Conservation (phyloP, 1,284 basidiomycete species). For the Leccinum subrobustum region DNA sequence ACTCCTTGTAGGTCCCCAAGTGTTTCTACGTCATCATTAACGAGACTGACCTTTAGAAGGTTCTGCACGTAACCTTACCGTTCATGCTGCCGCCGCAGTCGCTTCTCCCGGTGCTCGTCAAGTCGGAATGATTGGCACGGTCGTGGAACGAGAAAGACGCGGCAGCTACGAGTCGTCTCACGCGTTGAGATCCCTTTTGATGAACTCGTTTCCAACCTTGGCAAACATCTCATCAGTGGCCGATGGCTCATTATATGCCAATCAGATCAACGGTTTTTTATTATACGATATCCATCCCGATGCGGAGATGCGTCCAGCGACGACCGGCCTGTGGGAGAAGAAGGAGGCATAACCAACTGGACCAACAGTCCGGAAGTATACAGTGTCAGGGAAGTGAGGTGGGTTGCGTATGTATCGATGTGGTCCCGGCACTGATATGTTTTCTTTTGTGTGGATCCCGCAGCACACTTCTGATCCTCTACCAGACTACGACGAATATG, state of each 20-base stretch:
- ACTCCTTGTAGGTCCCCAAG: not conserved
- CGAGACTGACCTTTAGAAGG: not conserved
- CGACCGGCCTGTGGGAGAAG: too few species aligned
- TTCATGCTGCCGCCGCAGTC: not conserved
- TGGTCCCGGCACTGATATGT: not conserved
- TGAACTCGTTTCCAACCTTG: not conserved
- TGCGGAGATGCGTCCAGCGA: too few species aligned
- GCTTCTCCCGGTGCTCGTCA: not conserved
- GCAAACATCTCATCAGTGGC: not conserved
- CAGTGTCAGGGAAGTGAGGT: not conserved
- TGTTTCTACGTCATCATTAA: not conserved
- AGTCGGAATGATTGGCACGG: not conserved
- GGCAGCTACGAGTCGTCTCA: not conserved
- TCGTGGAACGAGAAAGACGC: not conserved
- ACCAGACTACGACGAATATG: not conserved
- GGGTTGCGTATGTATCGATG: not conserved
- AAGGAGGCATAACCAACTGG: not conserved
- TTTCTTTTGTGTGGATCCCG: not conserved
- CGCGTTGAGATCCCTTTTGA: not conserved
- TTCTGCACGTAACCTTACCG: not conserved
- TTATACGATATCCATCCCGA: too few species aligned
- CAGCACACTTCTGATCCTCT: not conserved
- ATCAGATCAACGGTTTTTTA: too few species aligned
- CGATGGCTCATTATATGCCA: not conserved
- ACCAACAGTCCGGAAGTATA: not conserved